Conservation (phyloP, 2,329 filamentous ascomycete genomes). For the Pestalotiopsis sp. region DNA sequence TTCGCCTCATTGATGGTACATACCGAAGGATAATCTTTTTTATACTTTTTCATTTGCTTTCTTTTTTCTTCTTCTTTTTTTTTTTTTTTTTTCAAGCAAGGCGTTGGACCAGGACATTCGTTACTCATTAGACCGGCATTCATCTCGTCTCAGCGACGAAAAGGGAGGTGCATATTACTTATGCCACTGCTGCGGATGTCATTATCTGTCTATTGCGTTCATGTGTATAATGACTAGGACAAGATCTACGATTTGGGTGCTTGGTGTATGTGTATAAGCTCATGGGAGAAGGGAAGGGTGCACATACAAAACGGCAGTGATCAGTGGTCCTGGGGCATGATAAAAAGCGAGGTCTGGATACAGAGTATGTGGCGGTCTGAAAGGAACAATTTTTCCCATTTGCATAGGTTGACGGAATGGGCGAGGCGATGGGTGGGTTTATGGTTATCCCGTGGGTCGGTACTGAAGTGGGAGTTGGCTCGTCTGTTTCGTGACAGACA, state of each 20-base stretch:
- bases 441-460: neutral
- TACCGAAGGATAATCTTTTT: neutral
- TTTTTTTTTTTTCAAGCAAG: constrained; percentile 1
- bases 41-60: neutral
- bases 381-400: neutral
- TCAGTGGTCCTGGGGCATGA: neutral
- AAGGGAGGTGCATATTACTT: neutral
- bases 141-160: constrained; percentile 4
- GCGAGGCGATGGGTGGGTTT: neutral
- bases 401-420: neutral
- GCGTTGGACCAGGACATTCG: constrained; percentile 9
- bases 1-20: neutral
- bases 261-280: neutral
- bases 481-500: neutral
- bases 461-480: neutral
- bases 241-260: neutral
- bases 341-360: neutral
- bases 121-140: constrained; percentile 7
- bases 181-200: neutral
- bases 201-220: neutral
- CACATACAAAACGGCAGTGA: neutral
- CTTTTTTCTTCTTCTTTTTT: neutral
- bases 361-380: neutral
- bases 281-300: neutral
- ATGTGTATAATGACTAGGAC: constrained; percentile 6